Evolutionary conservation across 192 early-diverging fungal genomes (phyloP).

Genomic region (Haplosporangium gracile): DNA sequence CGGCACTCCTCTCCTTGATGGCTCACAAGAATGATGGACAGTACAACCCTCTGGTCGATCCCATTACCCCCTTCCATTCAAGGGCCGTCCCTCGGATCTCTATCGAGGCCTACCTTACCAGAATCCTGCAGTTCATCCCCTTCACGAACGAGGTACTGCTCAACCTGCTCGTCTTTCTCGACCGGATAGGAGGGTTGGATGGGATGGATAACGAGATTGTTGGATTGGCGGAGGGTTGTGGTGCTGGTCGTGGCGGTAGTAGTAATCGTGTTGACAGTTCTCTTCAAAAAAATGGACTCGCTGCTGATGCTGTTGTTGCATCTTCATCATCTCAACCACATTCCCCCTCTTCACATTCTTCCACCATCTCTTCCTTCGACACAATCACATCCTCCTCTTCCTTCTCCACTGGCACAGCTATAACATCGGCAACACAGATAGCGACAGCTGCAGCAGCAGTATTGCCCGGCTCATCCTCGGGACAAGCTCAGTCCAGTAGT

Average conservation of each 20-base stretch:
- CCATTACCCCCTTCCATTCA: conserved; percentile 78
- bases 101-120: conserved; percentile 71
- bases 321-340: neutral
- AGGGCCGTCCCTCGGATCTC: conserved; percentile 75
- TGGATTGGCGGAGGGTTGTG: neutral
- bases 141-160: conserved; percentile 79
- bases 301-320: neutral
- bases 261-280: neutral
- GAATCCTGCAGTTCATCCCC: conserved; percentile 76
- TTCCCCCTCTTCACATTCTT: neutral
- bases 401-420: neutral
- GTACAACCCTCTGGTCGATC: conserved; percentile 41
- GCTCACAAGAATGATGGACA: conserved; percentile 60
- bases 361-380: neutral
- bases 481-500: neutral
- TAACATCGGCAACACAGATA: neutral
- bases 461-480: neutral
- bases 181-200: conserved; percentile 68
- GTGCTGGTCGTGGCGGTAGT: neutral
- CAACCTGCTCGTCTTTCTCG: conserved; percentile 77
- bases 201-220: conserved; percentile 30
- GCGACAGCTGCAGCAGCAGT: too few species aligned
- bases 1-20: conserved; percentile 60
- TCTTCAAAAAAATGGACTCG: neutral
- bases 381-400: neutral